phyloP scores from a whole-genome alignment of 352 stramenopile species.

The Thalassiosira livingstoniorum region DNA sequence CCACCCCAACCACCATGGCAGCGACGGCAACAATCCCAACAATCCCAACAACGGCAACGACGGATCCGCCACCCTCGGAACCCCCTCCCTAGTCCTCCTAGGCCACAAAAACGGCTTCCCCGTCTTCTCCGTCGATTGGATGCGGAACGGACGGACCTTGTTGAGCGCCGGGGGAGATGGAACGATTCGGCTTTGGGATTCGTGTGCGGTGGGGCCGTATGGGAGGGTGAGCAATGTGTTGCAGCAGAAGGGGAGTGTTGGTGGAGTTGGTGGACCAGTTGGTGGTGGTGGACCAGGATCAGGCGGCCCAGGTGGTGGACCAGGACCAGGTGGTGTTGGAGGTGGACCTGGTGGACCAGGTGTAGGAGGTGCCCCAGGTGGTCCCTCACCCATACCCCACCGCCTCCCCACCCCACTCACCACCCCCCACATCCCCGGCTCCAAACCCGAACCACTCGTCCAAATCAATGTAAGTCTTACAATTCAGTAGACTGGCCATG shows the following conservation, averaged over 20 bases:
- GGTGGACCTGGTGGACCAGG: no score
- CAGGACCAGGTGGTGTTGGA: no score
- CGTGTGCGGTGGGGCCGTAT: constrained; percentile 72
- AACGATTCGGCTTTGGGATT: constrained; percentile 84
- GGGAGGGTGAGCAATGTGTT: constrained; percentile 58
- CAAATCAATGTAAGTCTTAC: no score
- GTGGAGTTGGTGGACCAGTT: no score
- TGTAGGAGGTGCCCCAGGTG: no score
- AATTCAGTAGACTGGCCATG: no score
- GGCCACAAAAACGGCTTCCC: constrained; percentile 86
- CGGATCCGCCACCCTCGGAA: constrained; percentile 23
- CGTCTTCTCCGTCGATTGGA: constrained; percentile 85
- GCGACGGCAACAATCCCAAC: no score
- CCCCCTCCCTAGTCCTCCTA: constrained; percentile 71
- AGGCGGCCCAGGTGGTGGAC: no score
- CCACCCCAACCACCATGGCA: no score
- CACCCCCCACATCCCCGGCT: constrained; percentile 59
- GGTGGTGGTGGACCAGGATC: no score
- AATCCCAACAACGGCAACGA: no score
- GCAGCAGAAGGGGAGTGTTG: constrained; percentile 39
- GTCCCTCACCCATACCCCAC: no score
- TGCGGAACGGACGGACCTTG: constrained; percentile 76
- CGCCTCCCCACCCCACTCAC: constrained; percentile 53
- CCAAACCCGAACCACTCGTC: constrained; percentile 62
- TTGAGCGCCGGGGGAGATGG: constrained; percentile 83